These are phyloP conservation scores for Microbotryum scabiosae DNA, from an alignment of 1,284 basidiomycete genomes.

Conservation along the genomic window DNA sequence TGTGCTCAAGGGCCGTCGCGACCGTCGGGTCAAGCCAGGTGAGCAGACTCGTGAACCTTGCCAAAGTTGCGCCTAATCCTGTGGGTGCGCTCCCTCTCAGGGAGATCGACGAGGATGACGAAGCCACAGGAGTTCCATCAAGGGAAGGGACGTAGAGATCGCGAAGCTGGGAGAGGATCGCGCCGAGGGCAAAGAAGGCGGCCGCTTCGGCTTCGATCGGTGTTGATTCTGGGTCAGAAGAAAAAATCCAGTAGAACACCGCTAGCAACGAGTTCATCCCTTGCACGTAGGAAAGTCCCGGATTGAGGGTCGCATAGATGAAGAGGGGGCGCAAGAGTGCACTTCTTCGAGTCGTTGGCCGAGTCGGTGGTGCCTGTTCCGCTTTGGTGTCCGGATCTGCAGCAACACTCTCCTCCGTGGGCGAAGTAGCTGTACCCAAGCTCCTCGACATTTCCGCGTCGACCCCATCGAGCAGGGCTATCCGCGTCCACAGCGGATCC, in stretches of 20 bases:
- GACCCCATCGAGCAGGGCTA: constrained; percentile 5
- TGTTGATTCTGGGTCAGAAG: not conserved
- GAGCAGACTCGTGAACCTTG: constrained; percentile 13
- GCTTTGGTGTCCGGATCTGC: not conserved
- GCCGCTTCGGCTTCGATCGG: constrained; percentile 11
- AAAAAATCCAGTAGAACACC: constrained; percentile 6
- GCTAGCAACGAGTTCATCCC: constrained; percentile 22
- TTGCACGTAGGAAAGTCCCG: constrained; percentile 28
- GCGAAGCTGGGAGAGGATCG: constrained; percentile 22
- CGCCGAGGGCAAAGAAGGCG: constrained; percentile 26
- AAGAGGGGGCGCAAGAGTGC: constrained; percentile 25
- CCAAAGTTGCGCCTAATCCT: constrained; percentile 18
- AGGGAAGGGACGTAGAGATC: constrained; percentile 23
- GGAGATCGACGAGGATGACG: not conserved
- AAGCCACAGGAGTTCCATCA: constrained; percentile 2
- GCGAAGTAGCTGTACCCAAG: not conserved
- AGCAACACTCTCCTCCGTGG: not conserved
- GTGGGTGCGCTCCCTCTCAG: not conserved
- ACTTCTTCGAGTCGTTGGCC: constrained; percentile 7
- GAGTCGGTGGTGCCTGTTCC: not conserved
- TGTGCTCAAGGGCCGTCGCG: constrained; percentile 16
- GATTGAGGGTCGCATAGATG: constrained; percentile 28
- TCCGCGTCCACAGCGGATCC: constrained; percentile 12
- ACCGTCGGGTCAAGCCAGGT: constrained; percentile 22
- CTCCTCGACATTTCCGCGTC: not conserved